These are phyloP conservation scores for Guillardia theta DNA, from an alignment of 78 protist species.

Conservation along the genomic window DNA sequence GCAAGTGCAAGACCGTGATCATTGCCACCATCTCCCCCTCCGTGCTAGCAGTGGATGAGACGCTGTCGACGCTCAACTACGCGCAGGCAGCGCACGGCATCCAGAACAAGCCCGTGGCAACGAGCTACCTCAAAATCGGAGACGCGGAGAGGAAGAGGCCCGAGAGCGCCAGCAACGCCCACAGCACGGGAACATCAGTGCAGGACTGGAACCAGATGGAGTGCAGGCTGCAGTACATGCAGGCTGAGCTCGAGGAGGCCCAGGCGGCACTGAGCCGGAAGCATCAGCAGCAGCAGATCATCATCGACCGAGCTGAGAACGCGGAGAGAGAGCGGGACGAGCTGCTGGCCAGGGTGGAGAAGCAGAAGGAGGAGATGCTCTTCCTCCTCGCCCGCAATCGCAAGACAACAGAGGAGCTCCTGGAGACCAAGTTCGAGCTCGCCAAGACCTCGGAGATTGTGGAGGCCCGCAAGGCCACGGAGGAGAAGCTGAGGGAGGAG, in stretches of 20 bases:
- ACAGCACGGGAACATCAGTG: neutral
- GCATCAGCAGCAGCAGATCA: slow-evolving; percentile 22
- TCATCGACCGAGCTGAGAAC: neutral
- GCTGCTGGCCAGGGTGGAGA: neutral
- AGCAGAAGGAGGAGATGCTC: neutral
- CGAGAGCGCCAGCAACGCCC: neutral
- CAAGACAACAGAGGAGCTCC: neutral
- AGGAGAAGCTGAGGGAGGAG: neutral
- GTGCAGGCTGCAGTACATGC: neutral
- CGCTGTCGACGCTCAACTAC: slow-evolving; percentile 38
- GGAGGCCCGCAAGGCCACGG: neutral
- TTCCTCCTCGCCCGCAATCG: neutral
- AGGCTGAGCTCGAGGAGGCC: slow-evolving; percentile 35
- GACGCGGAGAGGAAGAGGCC: neutral
- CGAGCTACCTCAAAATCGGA: slow-evolving; percentile 33
- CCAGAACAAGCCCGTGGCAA: slow-evolving; percentile 50
- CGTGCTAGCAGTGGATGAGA: slow-evolving; percentile 48
- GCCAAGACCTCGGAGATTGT: neutral
- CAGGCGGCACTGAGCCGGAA: slow-evolving; percentile 22
- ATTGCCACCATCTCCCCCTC: slow-evolving; percentile 59
- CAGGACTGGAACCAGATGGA: slow-evolving; percentile 48
- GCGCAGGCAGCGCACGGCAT: slow-evolving; percentile 46
- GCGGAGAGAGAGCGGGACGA: neutral
- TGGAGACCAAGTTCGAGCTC: neutral
- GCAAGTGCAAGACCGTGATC: slow-evolving; percentile 55